Evolutionary conservation across 352 stramenopile genomes (phyloP).

Genomic region (Lagenidium giganteum): DNA sequence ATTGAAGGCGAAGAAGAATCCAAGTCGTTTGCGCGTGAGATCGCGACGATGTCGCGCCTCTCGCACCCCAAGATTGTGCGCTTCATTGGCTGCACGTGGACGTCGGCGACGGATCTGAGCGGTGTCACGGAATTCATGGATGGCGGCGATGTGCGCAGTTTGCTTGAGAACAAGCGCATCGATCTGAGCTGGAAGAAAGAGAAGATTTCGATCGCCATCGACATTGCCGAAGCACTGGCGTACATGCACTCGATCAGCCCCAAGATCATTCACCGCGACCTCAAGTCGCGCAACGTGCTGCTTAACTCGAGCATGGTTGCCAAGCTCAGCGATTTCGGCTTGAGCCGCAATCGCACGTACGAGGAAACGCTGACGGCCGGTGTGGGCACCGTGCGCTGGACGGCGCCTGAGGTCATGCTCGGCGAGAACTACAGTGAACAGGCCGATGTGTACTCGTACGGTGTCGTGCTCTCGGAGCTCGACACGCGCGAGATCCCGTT

Average conservation of each 20-base stretch:
- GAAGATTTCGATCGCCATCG: conserved; percentile 83
- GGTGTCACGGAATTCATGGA: conserved; percentile 87
- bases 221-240: conserved; percentile 70
- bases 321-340: conserved; percentile 83
- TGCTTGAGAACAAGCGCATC: conserved; percentile 79
- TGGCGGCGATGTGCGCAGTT: conserved; percentile 73
- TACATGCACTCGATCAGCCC: conserved; percentile 84
- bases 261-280: conserved; percentile 81
- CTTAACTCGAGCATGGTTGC: conserved; percentile 73
- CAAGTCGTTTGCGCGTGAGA: conserved; percentile 74
- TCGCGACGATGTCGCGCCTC: conserved; percentile 79
- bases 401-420: conserved; percentile 83
- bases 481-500: conserved; percentile 87
- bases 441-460: conserved; percentile 86
- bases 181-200: conserved; percentile 76
- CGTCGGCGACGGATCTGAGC: conserved; percentile 65
- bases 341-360: conserved; percentile 81
- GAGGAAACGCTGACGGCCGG: conserved; percentile 80
- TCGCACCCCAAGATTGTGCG: conserved; percentile 79
- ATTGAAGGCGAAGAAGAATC: conserved; percentile 76
- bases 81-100: conserved; percentile 85
- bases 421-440: conserved; percentile 85
- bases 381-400: conserved; percentile 84
- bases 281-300: conserved; percentile 83
- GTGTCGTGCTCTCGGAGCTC: conserved; percentile 81